Conservation (phyloP, 148 eudicot genomes). For the Vaccinium macrocarpon region DNA sequence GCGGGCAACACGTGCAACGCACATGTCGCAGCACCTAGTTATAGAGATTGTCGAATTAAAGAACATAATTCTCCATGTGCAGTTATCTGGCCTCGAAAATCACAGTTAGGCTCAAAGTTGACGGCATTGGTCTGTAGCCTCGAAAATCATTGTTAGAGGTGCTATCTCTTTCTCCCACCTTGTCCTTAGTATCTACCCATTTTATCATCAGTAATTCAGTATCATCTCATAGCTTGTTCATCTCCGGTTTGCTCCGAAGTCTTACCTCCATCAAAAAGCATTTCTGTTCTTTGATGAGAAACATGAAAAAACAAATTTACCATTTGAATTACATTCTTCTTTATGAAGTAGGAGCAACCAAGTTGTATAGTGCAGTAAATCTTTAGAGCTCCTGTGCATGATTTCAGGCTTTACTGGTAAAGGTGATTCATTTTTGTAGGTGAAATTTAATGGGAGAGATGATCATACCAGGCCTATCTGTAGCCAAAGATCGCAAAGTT, state of each 20-base stretch:
- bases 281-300: background rate
- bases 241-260: background rate
- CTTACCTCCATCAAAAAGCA: background rate
- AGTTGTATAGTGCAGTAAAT: background rate
- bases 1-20: no score
- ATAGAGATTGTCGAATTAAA: background rate
- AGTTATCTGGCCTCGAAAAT: slow-evolving; percentile 66
- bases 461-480: background rate
- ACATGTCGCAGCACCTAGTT: no score
- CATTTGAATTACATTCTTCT: background rate
- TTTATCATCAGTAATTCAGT: background rate
- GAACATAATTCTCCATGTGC: slow-evolving; percentile 23
- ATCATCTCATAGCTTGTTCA: background rate
- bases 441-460: background rate
- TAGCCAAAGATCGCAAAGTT: background rate
- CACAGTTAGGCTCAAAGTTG: slow-evolving; percentile 23
- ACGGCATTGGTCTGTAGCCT: slow-evolving; percentile 12
- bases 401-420: background rate
- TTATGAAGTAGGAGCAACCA: background rate
- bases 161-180: background rate
- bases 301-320: background rate
- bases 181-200: background rate
- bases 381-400: background rate
- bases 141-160: slow-evolving; percentile 14
- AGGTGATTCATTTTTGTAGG: background rate